These are phyloP conservation scores for Lachancea mirantina DNA, from an alignment of 805 yeast species.

Conservation along the genomic window DNA sequence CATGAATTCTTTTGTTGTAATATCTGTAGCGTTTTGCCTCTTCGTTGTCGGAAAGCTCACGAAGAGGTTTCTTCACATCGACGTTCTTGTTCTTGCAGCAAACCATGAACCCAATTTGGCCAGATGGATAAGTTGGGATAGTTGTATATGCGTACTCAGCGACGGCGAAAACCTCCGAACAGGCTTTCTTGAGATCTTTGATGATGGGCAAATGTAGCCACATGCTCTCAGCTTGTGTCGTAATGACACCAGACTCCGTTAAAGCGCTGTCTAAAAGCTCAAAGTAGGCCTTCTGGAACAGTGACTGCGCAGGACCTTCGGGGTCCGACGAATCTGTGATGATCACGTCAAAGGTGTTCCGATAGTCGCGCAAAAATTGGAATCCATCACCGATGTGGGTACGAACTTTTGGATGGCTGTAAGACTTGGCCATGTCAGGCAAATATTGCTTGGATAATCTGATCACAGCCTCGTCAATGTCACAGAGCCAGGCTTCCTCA, in stretches of 20 bases:
- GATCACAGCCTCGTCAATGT: slow-evolving; percentile 91
- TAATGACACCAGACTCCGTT: slow-evolving; percentile 85
- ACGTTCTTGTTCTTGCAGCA: slow-evolving; percentile 69
- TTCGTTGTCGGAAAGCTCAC: slow-evolving; percentile 54
- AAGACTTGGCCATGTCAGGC: slow-evolving; percentile 81
- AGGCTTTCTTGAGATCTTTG: slow-evolving; percentile 72
- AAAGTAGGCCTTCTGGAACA: slow-evolving; percentile 90
- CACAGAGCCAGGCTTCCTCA: slow-evolving; percentile 87
- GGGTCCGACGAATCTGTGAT: slow-evolving; percentile 98
- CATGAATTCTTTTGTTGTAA: slow-evolving; percentile 78
- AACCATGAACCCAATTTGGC: slow-evolving; percentile 97
- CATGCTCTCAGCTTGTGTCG: slow-evolving; percentile 91
- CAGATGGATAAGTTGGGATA: slow-evolving; percentile 95
- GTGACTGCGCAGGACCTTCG: slow-evolving; percentile 93
- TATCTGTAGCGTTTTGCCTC: slow-evolving; percentile 66
- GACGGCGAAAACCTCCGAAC: slow-evolving; percentile 79
- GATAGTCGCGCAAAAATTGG: slow-evolving; percentile 79
- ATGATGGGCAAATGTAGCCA: slow-evolving; percentile 88
- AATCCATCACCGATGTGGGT: slow-evolving; percentile 97
- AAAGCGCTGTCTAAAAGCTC: slow-evolving; percentile 78
- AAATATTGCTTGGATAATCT: slow-evolving; percentile 77
- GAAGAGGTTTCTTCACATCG: slow-evolving; percentile 60
- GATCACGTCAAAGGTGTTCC: slow-evolving; percentile 86
- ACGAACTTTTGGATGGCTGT: slow-evolving; percentile 80
- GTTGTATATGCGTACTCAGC: slow-evolving; percentile 88